Base-by-base conservation (phyloP, 768 basidiomycete species). In the Sporobolomyces roseus region DNA sequence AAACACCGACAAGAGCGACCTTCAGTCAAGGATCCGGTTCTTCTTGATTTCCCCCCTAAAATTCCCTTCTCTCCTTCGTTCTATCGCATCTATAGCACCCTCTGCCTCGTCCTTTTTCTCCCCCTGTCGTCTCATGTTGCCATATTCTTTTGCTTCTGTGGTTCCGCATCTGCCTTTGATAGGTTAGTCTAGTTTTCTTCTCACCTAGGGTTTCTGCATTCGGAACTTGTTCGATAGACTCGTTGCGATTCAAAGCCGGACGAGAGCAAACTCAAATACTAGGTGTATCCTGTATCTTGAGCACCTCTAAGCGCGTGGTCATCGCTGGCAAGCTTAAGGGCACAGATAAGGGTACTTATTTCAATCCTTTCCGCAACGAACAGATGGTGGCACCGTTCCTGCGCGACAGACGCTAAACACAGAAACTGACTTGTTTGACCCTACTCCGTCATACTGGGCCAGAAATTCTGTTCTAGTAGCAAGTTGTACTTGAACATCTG, bases 1-100 rank as follows among this genome's bases (percentile, higher is more conserved):
- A 73, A 48, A 73, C 71, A 21, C 71, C 71, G 32, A 73, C 71
- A 25, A 27, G 71, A 17, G 71, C 67, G 25, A 73, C 71, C 19
- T 73, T 73, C 65, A 55, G 45, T 17, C 71, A 72, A 55, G 61
- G 45, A 32, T 60, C 58, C 4, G 29, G 30, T 29, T 60, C 45
- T 2, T 45, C 41, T 3, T 45, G 21, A 45, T 23, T 7, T 8
- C 14, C 21, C 52, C 10, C 8, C 32, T 25, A 4, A 17, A 4
- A 27, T 8, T 5, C 10, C 49, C 17, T 27, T 27, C n/a, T 50
- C 49, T 25, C 49, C 25, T 50, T 50, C 49, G 2, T 36, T 33
- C 10, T 41, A 9, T 41, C 38, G 38, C 38, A 36, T 32, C 10
- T 14, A 10, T 23, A 14, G 17, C 50, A 14, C 50, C 23, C 23